Base-by-base conservation (phyloP, 768 basidiomycete species). In the Suillus occidentalis region DNA sequence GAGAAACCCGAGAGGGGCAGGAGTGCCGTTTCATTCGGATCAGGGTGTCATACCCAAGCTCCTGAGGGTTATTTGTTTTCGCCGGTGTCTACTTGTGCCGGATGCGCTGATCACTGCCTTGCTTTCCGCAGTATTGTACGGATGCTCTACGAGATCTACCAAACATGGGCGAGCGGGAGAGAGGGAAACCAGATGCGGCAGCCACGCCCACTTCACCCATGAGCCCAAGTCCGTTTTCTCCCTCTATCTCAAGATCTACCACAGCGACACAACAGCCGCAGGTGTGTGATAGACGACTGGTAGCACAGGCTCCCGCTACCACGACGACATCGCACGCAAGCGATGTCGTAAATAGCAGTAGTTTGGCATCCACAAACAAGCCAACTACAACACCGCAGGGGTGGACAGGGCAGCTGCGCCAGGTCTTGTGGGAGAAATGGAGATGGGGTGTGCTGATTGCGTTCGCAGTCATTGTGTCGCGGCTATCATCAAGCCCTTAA, bases 91-190 rank as follows among this genome's bases (percentile, higher is more conserved):
- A 65, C 63, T 69, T 71, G 62, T 70, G 61, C 60, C 57, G 56
- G 16, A 22, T 25, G 42, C 52, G 65, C 67, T 73, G 63, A 75
- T 70, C 68, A 67, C 64, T 36, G 8, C 43, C 36, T 63, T 62
- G 31, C 37, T 52, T 72, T 68, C 47, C 70, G 56, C 71, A 98
- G 90, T 93, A 92, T 71, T 91, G 90, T 71, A 81, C 83, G 37
- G 82, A 86, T 13, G 78, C 79, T 20, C 83, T 86, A 72, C 87
- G 82, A 53, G 89, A 95, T 72, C 77, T 96, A 36, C 97, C 97
- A 0, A 97, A 97, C 78, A 99, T 99, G 97, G 95, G 90, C 25
- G 84, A 91, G 75, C 87, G 84, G 68, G 91, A 91, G 69, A 83
- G 85, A 53, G 90, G 88, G 10, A 83, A 81, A 61, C 72, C 84